Evolutionary conservation across 768 basidiomycete species (phyloP).

Genomic region (Auricularia auricula-judae): DNA sequence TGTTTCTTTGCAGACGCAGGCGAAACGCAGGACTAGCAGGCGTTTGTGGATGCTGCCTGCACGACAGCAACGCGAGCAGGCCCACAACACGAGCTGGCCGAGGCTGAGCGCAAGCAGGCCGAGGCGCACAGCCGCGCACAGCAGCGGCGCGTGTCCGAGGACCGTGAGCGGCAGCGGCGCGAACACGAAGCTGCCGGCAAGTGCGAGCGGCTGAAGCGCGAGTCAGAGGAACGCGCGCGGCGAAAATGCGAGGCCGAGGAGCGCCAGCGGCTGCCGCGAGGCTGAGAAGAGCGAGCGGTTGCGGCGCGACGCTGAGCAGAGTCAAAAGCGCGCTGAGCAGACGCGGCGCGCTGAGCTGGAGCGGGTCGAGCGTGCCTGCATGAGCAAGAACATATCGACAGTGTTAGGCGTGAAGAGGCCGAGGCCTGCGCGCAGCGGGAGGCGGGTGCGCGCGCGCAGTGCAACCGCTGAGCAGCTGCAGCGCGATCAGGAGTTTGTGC

Average conservation of each 20-base stretch:
- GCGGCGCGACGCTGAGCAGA: neutral
- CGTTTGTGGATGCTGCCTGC: too few relatives aligned
- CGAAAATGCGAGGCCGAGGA: slow-evolving; percentile 1
- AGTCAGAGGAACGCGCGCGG: slow-evolving; percentile 43
- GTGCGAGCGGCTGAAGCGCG: slow-evolving; percentile 28
- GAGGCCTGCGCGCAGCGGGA: neutral
- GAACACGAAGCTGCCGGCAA: slow-evolving; percentile 14
- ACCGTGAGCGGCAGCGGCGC: slow-evolving; percentile 10
- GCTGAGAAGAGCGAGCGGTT: slow-evolving; percentile 1
- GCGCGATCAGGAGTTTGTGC: slow-evolving; percentile 29
- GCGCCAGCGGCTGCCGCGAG: slow-evolving; percentile 4
- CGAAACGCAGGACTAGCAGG: too few relatives aligned
- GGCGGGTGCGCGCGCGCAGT: neutral
- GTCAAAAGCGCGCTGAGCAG: slow-evolving; percentile 14
- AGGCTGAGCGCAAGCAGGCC: slow-evolving; percentile 10
- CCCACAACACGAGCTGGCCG: neutral
- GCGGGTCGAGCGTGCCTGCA: neutral
- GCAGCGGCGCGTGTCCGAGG: slow-evolving; percentile 27
- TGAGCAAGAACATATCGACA: slow-evolving; percentile 37
- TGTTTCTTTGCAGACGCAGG: too few relatives aligned
- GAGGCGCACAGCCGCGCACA: neutral
- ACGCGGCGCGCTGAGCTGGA: too few relatives aligned
- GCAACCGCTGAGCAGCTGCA: slow-evolving; percentile 1
- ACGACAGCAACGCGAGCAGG: too few relatives aligned
- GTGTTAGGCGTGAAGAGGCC: slow-evolving; percentile 26